Conservation (phyloP, 129 eudicot species). For the Helichrysum umbraculigerum region DNA sequence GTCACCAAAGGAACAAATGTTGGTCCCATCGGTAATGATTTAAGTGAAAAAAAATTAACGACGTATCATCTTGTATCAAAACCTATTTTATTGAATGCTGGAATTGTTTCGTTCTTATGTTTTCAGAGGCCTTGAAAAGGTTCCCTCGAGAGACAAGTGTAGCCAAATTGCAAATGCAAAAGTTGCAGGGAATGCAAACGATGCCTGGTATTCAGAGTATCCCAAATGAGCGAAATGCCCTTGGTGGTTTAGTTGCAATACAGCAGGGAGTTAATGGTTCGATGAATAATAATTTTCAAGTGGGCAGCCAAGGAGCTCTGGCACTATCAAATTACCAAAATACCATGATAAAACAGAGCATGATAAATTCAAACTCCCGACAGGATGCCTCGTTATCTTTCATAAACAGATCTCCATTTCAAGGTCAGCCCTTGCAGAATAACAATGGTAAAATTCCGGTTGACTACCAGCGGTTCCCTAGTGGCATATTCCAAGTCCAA, state of each 20-base stretch:
- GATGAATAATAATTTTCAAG: conserved; percentile 6
- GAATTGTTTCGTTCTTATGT: not conserved
- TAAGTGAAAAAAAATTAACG: not conserved
- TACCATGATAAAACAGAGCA: conserved; percentile 45
- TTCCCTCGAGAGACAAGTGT: conserved; percentile 44
- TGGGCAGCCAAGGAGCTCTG: not conserved
- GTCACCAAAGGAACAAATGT: conserved; percentile 50
- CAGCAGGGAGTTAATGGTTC: not conserved
- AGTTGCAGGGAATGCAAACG: conserved; percentile 57
- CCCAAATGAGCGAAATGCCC: conserved; percentile 51
- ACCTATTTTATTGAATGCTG: not conserved
- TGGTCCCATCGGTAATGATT: conserved; percentile 72
- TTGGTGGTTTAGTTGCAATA: conserved; percentile 25
- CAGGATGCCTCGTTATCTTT: conserved; percentile 54
- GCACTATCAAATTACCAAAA: conserved; percentile 14
- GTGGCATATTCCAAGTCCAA: conserved; percentile 34
- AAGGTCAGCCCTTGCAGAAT: conserved; percentile 43
- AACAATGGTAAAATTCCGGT: conserved; percentile 23
- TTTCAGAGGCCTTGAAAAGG: conserved; percentile 76
- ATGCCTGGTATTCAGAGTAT: conserved; percentile 27
- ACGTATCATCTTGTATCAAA: not conserved
- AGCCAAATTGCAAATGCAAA: conserved; percentile 53
- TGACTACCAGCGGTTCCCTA: conserved; percentile 31
- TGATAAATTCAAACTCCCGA: conserved; percentile 52
- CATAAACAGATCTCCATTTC: conserved; percentile 39